A percentile compares a stretch with the other conserved stretches of the same genome.
These are phyloP conservation scores for Zea luxurians DNA, from an alignment of 176 grass and related monocot species.

Conservation along the genomic window DNA sequence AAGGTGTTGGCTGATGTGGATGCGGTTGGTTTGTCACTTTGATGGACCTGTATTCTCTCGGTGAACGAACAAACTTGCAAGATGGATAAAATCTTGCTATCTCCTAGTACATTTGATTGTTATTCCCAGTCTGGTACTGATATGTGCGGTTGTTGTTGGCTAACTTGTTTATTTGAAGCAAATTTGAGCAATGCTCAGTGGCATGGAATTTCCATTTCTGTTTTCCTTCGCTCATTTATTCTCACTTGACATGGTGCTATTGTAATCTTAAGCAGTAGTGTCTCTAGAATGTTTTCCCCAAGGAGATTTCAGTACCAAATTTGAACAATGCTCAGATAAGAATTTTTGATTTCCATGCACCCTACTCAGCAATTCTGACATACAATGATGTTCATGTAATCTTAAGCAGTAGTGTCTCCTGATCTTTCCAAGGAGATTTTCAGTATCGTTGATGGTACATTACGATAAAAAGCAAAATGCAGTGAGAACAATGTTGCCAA, in stretches of 20 bases:
- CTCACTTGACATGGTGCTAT: background rate
- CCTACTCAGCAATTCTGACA: background rate
- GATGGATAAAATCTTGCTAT: background rate
- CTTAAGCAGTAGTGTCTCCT: background rate
- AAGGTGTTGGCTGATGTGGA: slow-evolving; percentile 22
- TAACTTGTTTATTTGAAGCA: slow-evolving; percentile 16
- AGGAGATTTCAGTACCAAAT: background rate
- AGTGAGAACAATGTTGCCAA: background rate
- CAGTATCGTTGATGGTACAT: background rate
- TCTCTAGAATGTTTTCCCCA: background rate
- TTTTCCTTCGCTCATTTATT: background rate
- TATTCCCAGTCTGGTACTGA: background rate
- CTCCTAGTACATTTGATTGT: background rate
- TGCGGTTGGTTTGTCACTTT: slow-evolving; percentile 13
- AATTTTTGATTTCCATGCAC: background rate
- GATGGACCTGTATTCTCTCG: slow-evolving; percentile 5
- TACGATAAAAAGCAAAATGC: background rate
- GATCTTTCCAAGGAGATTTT: background rate
- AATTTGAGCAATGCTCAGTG: background rate
- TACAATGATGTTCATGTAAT: background rate
- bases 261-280: background rate
- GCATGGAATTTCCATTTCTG: background rate
- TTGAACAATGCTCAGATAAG: background rate
- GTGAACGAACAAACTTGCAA: slow-evolving; percentile 1
- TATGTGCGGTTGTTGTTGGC: background rate